Conservation (phyloP, 768 basidiomycete genomes). For the Tulasnella sp. region DNA sequence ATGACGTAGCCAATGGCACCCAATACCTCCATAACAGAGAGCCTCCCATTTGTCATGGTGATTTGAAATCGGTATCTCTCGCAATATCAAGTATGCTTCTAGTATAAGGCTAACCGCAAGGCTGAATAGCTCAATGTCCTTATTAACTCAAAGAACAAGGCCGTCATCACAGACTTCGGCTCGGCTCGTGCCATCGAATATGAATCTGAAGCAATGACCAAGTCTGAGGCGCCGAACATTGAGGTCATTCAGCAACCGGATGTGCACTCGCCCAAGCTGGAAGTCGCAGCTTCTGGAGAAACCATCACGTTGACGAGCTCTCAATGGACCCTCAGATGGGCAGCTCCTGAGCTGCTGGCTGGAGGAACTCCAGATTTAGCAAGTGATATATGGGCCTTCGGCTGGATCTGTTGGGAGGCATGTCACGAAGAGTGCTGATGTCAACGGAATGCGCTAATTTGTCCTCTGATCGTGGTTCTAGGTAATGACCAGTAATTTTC, state of each 20-base stretch:
- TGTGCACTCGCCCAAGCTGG: neutral
- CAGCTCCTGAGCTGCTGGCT: neutral
- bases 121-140: neutral
- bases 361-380: neutral
- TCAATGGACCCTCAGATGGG: neutral
- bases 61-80: neutral
- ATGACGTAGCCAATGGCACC: neutral
- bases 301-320: neutral
- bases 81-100: neutral
- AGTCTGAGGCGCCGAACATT: neutral
- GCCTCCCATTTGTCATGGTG: neutral
- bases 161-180: neutral
- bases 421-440: neutral
- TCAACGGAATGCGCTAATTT: neutral
- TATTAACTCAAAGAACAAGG: neutral
- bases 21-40: neutral
- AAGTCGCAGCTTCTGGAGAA: neutral
- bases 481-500: neutral
- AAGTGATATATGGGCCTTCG: neutral
- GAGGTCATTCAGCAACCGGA: neutral
- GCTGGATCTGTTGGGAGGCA: conserved; percentile 2
- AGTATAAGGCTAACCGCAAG: neutral
- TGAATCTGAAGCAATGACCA: neutral
- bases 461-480: neutral
- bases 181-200: neutral